Conservation (phyloP, 139 green algal genomes). For the Microglena sp. region DNA sequence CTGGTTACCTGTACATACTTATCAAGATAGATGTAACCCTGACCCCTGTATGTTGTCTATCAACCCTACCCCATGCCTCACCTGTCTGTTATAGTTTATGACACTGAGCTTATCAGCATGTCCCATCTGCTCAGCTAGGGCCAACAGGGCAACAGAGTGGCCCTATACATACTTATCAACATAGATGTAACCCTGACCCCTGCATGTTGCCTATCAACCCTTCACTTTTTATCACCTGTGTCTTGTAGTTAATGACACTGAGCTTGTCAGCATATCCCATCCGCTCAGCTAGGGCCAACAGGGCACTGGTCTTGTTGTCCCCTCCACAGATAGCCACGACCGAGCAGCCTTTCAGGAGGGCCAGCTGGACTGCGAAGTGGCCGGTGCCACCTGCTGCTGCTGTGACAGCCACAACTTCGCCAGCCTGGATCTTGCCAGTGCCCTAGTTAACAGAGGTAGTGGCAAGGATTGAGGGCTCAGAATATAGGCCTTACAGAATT, state of each 20-base stretch:
- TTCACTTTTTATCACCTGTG: constrained; percentile 24
- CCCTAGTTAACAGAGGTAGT: constrained; percentile 13
- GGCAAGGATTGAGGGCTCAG: background rate
- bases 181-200: no score
- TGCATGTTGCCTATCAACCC: no score
- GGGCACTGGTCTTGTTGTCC: constrained; percentile 20
- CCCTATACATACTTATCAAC: no score
- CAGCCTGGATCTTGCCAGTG: constrained; percentile 21
- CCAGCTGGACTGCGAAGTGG: constrained; percentile 60
- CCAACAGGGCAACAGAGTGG: no score
- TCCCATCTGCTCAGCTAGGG: no score
- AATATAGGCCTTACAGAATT: background rate
- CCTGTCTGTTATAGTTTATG: no score
- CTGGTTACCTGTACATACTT: no score
- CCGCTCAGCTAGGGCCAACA: constrained; percentile 7
- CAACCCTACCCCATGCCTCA: no score
- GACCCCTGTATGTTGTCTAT: no score
- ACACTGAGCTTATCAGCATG: no score
- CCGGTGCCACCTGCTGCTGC: constrained; percentile 54
- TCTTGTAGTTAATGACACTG: constrained; percentile 38
- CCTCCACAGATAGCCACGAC: constrained; percentile 39
- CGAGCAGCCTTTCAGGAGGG: constrained; percentile 25
- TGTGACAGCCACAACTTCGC: constrained; percentile 48
- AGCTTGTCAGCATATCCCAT: no score
- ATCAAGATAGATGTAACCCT: no score